Conservation (phyloP, 345 rosid species). For the Gossypium sturtianum region DNA sequence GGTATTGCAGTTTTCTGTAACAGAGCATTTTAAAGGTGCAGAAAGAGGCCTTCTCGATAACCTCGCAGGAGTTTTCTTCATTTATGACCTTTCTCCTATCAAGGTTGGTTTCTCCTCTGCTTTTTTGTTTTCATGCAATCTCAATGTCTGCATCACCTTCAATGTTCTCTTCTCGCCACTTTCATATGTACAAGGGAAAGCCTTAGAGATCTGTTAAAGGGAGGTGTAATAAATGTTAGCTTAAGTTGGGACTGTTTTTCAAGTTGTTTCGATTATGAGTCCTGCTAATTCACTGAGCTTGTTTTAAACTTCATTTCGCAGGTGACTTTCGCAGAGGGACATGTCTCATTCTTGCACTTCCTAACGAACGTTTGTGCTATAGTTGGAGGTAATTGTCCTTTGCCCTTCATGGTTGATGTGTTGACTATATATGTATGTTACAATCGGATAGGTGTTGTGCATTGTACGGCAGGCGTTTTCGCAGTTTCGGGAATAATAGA, state of each 20-base stretch:
- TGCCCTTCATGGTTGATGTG: not conserved
- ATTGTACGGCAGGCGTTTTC: not conserved
- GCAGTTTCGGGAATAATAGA: not conserved
- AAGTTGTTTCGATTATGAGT: not conserved
- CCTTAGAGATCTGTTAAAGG: not conserved
- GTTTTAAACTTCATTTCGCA: constrained; percentile 23
- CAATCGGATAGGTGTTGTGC: not conserved
- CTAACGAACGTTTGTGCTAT: constrained; percentile 89
- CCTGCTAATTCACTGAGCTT: not conserved
- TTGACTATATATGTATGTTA: not conserved
- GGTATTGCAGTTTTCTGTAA: constrained; percentile 72
- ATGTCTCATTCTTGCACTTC: constrained; percentile 88
- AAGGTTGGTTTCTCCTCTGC: constrained; percentile 45
- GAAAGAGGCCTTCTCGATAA: constrained; percentile 63
- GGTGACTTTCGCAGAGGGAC: constrained; percentile 82
- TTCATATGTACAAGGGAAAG: not conserved
- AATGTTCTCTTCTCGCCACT: not conserved
- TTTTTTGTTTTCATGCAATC: not conserved
- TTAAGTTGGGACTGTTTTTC: not conserved
- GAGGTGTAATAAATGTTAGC: not conserved
- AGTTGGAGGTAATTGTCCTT: constrained; percentile 63
- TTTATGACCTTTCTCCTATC: constrained; percentile 96
- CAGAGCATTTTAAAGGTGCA: constrained; percentile 72
- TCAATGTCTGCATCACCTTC: not conserved
- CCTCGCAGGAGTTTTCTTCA: constrained; percentile 89